Evolutionary conservation across 139 green algal genomes (phyloP).

Genomic region (Monoraphidium neglectum): DNA sequence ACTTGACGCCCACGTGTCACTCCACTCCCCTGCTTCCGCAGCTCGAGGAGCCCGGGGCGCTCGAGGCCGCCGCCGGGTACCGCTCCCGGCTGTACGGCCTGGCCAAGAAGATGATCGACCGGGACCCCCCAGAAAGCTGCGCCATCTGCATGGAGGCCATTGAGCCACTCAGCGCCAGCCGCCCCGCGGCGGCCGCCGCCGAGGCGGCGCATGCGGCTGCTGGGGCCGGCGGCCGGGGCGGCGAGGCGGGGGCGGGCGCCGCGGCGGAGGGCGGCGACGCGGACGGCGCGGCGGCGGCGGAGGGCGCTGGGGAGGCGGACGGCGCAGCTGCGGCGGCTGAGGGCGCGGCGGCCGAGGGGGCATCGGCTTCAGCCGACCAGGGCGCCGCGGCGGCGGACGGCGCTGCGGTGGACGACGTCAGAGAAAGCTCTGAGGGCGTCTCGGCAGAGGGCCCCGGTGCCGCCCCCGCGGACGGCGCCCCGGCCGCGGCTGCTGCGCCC

Average conservation of each 20-base stretch:
- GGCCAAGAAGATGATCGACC: background rate
- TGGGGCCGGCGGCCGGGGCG: no score
- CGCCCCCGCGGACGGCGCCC: no score
- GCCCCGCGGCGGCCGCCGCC: no score
- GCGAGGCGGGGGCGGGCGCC: no score
- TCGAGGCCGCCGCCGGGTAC: slow-evolving; percentile 1
- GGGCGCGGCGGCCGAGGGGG: background rate
- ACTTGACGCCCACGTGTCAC: background rate
- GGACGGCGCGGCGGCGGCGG: no score
- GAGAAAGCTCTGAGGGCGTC: no score
- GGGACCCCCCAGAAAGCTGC: slow-evolving; percentile 17
- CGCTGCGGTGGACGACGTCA: no score
- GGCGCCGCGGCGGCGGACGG: no score
- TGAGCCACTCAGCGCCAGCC: background rate
- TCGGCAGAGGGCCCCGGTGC: background rate
- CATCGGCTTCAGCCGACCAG: background rate
- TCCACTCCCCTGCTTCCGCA: background rate
- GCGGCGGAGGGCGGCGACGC: no score
- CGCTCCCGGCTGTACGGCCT: slow-evolving; percentile 20
- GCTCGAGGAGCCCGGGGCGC: background rate
- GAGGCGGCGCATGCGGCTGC: no score
- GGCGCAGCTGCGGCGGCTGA: no score
- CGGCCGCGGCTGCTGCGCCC: background rate
- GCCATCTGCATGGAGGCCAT: slow-evolving; percentile 25
- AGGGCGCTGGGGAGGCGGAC: no score